A percentile compares a stretch with the other conserved stretches of the same genome.
Evolutionary conservation across 2,329 filamentous ascomycete genomes (phyloP).

Genomic region (Aureobasidium sp.): DNA sequence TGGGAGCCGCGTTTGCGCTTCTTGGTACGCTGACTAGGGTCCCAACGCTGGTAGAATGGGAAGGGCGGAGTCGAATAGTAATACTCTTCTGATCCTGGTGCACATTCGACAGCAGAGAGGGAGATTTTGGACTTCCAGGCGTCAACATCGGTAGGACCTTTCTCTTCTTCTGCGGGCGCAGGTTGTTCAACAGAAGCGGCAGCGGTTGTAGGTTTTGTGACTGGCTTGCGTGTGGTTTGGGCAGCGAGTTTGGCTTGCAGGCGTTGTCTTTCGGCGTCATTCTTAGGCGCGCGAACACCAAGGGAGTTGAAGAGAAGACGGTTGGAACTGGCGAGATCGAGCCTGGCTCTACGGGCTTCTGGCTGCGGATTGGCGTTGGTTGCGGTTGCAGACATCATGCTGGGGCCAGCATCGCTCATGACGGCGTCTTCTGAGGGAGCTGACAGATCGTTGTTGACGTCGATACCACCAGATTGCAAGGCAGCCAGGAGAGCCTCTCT

Average conservation of each 20-base stretch:
- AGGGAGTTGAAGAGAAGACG: constrained; percentile 66
- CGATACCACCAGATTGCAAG: constrained; percentile 45
- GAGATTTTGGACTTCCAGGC: constrained; percentile 68
- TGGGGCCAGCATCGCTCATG: not conserved
- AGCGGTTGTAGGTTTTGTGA: not conserved
- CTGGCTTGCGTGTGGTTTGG: constrained; percentile 8
- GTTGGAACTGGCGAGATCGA: constrained; percentile 55
- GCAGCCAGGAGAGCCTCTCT: constrained; percentile 45
- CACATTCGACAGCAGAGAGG: constrained; percentile 76
- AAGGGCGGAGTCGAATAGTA: constrained; percentile 71
- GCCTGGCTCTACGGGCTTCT: constrained; percentile 30
- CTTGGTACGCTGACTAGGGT: constrained; percentile 57
- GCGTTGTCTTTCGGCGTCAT: constrained; percentile 58
- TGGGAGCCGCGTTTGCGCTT: constrained; percentile 27
- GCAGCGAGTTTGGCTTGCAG: constrained; percentile 46
- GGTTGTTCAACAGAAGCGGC: constrained; percentile 21
- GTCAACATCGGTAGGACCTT: constrained; percentile 42
- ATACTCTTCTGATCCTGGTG: constrained; percentile 50
- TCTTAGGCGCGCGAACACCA: constrained; percentile 60
- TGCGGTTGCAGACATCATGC: not conserved
- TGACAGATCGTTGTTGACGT: constrained; percentile 27
- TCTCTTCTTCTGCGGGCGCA: constrained; percentile 22
- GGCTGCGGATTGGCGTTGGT: constrained; percentile 13
- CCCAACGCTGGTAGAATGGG: constrained; percentile 80
- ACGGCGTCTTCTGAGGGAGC: not conserved